These are phyloP conservation scores for Theileria orientalis DNA, from an alignment of 169 alveolate genomes.

Conservation along the genomic window DNA sequence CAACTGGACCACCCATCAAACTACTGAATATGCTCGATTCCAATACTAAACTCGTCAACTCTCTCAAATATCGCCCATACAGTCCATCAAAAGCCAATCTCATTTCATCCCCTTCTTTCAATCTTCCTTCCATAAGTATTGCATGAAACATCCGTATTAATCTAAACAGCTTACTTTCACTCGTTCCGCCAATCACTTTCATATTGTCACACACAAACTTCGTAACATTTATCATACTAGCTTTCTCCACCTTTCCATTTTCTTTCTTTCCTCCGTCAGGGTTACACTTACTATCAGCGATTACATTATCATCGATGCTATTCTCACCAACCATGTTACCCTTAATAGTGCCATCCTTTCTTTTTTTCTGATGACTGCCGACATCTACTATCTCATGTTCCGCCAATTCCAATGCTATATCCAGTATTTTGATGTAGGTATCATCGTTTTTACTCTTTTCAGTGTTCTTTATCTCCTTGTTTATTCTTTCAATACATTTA, in stretches of 20 bases:
- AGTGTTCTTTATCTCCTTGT: neutral
- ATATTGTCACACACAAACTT: constrained; percentile 4
- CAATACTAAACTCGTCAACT: neutral
- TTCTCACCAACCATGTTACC: too few species aligned
- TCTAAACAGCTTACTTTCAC: neutral
- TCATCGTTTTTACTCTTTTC: neutral
- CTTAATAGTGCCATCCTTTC: too few species aligned
- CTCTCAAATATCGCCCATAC: neutral
- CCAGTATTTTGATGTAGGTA: neutral
- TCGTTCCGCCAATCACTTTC: neutral
- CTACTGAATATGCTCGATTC: neutral
- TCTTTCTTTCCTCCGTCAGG: neutral
- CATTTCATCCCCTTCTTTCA: neutral
- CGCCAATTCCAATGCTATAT: neutral
- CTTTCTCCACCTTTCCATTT: neutral
- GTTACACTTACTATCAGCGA: neutral
- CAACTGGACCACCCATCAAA: neutral
- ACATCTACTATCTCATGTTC: too few species aligned
- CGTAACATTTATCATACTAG: neutral
- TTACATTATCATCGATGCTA: neutral
- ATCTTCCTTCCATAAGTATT: neutral
- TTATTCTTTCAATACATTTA: neutral
- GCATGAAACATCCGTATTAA: neutral
- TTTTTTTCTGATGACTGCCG: too few species aligned
- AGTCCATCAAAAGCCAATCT: neutral